phyloP scores from a whole-genome alignment of 2,329 filamentous ascomycete genomes.

The Herpotrichia juniperi region DNA sequence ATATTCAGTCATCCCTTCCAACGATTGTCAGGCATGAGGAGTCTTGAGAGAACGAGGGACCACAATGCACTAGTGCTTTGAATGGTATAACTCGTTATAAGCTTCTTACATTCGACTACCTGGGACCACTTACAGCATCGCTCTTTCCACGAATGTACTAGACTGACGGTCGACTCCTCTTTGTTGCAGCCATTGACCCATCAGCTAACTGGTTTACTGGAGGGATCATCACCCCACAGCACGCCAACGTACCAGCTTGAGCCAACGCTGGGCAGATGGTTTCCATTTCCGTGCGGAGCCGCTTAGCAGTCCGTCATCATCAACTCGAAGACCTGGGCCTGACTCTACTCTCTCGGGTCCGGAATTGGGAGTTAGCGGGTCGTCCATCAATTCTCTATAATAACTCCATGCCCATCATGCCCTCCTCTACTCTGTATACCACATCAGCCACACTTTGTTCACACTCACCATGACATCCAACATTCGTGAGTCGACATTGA shows the following conservation, averaged over 20 bases:
- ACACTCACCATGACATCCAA: conserved; percentile 16
- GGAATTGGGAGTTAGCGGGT: not conserved
- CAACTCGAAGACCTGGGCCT: conserved; percentile 19
- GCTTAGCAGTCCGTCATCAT: conserved; percentile 10
- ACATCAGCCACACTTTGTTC: conserved; percentile 2
- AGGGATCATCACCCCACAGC: conserved; percentile 5
- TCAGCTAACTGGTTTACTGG: conserved; percentile 4
- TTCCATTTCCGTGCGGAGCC: conserved; percentile 19
- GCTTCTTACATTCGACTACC: conserved; percentile 8
- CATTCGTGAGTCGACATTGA: conserved; percentile 13
- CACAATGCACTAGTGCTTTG: not conserved
- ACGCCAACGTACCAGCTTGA: conserved; percentile 1
- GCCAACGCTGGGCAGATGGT: conserved; percentile 5
- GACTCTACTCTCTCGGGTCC: conserved; percentile 2
- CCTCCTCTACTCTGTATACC: not conserved
- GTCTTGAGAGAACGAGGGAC: conserved; percentile 6
- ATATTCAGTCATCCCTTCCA: too few relatives aligned
- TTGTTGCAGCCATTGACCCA: conserved; percentile 7
- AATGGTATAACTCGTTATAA: not conserved
- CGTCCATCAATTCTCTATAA: not conserved
- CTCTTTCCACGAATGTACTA: conserved; percentile 13
- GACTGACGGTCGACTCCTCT: conserved; percentile 12
- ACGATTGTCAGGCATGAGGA: conserved; percentile 2
- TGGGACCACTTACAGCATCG: conserved; percentile 4
- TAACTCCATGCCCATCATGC: conserved; percentile 3